Base-by-base conservation (phyloP, 306 rosid species). In the Acacia confusa region DNA sequence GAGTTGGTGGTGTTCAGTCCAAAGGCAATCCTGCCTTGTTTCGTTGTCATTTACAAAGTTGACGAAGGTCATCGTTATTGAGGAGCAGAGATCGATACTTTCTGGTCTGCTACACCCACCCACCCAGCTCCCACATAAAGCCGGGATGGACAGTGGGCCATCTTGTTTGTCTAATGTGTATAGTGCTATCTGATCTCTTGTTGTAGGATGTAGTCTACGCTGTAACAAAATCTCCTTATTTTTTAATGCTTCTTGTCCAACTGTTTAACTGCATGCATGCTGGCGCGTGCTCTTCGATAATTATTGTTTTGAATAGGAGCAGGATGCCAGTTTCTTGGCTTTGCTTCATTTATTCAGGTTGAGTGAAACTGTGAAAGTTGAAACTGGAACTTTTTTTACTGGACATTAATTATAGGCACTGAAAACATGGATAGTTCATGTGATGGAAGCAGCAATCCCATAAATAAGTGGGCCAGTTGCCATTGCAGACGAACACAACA, bases 1-100 rank as follows among this genome's bases (percentile, higher is more conserved):
- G 99, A 95, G 73, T 72, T 95, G 28, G 58, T 85, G 2, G 91
- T 95, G 73, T 91, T 91, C 76, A 95, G 93, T 60, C 94, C 98
- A 2, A 94, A 77, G 84, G 99, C 99, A 40, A 93, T 95, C 44
- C 97, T 92, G 70, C 97, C 98, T 71, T 95, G 99, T 78, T 95
- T 95, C 73, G 98, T 95, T 2, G 99, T 95, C 0, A 86, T 95
- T 75, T 95, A 95, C 86, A 85, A 87, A 55, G 94, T 92, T 2
- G 71, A 72, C 24, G 38, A 41, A 44, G 22, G 40, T 70, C 36
- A 22, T 41, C 32, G 24, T 69, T n/a, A 10, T 24, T 74, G 16
- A 30, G 43, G 9, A 43, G 30, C 55, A 24, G 67, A 36, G 52
- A 58, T 14, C 16, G 44, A n/a, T 74, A 53, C 48, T 52, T 53